Conservation (phyloP, 176 grass and related monocot species). For the Cenchrus americanus region DNA sequence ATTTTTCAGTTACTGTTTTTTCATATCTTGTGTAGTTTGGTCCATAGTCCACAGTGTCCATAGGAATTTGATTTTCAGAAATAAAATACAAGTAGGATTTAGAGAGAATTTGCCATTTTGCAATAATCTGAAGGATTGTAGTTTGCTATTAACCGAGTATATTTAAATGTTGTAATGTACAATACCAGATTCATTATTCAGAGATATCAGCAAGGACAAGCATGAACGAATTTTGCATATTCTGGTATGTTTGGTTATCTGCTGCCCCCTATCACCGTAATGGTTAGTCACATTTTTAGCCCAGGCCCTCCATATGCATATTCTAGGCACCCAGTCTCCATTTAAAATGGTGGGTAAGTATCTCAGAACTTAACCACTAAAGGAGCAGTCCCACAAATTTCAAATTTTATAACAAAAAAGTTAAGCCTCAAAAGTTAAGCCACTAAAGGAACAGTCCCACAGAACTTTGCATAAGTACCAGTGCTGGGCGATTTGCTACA, state of each 20-base stretch:
- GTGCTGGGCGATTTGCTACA: not conserved
- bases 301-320: not conserved
- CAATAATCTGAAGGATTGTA: not conserved
- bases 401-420: not conserved
- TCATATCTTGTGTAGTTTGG: not conserved
- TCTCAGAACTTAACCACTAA: not conserved
- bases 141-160: conserved; percentile 9
- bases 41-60: not conserved
- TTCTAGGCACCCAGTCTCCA: not conserved
- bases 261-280: not conserved
- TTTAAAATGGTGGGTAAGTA: not conserved
- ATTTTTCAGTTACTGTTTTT: not conserved
- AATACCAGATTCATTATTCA: not conserved
- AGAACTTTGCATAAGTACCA: not conserved
- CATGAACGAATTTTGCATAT: not conserved
- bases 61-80: not conserved
- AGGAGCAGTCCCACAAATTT: not conserved
- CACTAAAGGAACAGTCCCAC: not conserved
- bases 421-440: not conserved
- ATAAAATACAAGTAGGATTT: not conserved
- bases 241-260: not conserved
- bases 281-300: not conserved
- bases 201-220: not conserved
- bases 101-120: conserved; percentile 9
- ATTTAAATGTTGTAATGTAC: not conserved